A percentile compares a stretch with the other conserved stretches of the same genome.
Conservation (phyloP, 805 yeast genomes). For the Sugiyamaella floridensis region DNA sequence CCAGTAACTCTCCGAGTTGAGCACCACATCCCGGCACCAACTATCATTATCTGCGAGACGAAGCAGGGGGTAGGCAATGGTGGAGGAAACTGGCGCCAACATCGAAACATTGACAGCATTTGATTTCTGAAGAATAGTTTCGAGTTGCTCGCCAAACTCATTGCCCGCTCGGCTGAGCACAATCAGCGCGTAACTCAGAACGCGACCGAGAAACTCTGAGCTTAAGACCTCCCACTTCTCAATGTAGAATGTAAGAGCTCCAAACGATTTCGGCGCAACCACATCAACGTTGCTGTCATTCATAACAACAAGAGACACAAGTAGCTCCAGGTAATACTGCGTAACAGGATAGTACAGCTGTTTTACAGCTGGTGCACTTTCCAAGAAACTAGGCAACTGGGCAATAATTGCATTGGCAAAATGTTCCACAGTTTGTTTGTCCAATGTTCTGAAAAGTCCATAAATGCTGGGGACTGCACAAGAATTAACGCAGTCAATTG, state of each 20-base stretch:
- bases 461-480: conserved; percentile 49
- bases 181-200: conserved; percentile 38
- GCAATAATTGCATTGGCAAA: conserved; percentile 33
- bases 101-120: conserved; percentile 8
- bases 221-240: conserved; percentile 14
- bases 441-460: neutral
- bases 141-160: conserved; percentile 7
- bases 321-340: conserved; percentile 25
- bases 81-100: conserved; percentile 6
- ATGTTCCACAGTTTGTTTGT: conserved; percentile 24
- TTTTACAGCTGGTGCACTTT: conserved; percentile 3
- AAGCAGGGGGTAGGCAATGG: conserved; percentile 8
- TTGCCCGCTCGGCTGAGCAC: conserved; percentile 4
- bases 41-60: conserved; percentile 11
- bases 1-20: conserved; percentile 53
- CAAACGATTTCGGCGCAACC: conserved; percentile 4
- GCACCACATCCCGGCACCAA: conserved; percentile 33
- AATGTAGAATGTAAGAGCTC: conserved; percentile 8
- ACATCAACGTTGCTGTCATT: conserved; percentile 3
- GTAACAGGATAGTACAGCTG: conserved; percentile 28
- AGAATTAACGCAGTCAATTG: conserved; percentile 74
- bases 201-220: conserved; percentile 26
- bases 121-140: conserved; percentile 1
- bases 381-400: conserved; percentile 16
- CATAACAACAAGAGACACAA: conserved; percentile 19